Base-by-base conservation (phyloP, 2,329 filamentous ascomycete genomes). In the Colletotrichum abscissum region DNA sequence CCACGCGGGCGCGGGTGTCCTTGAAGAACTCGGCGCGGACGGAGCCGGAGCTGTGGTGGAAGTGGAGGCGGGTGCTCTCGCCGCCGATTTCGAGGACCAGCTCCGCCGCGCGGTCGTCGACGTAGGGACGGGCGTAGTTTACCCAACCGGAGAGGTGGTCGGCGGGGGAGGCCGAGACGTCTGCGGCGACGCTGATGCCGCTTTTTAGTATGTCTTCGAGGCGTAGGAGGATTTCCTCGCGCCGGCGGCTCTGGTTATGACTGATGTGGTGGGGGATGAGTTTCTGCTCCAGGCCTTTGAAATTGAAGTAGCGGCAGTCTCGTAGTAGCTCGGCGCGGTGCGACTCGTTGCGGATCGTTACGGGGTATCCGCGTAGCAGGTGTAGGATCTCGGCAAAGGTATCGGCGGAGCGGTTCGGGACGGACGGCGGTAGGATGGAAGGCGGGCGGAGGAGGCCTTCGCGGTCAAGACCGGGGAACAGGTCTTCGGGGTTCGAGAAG, bases 251-350 rank as follows among this genome's bases (percentile, higher is more conserved):
- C 46, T 93, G 88, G 78, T 98, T 98, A 82, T 91, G 95, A 64
- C 88, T 90, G 73, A 96, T 93, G 33, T 90, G 82, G 81, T 95
- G 93, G 0, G 93, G 91, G 56, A 98, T 93, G 12, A 98, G 86
- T 75, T 91, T 92, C 82, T 98, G 96, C 83, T 98, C 96, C 0
- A 98, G 85, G 0, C 95, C 95, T 79, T 95, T 96, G 77, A 98
- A 92, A 81, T 98, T 95, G 82, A 96, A 98, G 82, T 98, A 98
- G 65, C 94, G 92, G 75, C 94, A 97, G 81, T 98, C 96, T 54
- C 94, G 89, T 1, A 98, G 85, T 4, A 98, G 88, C 71, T 93
- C 90, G 26, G 90, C 87, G 22, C 96, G 92, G 79, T 98, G 96
- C 2, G 88, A 87, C 75, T 95, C 93, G 80, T 92, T 89, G 66